Evolutionary conservation across 805 yeast genomes (phyloP).

Genomic region (Torulaspora gathmanii): DNA sequence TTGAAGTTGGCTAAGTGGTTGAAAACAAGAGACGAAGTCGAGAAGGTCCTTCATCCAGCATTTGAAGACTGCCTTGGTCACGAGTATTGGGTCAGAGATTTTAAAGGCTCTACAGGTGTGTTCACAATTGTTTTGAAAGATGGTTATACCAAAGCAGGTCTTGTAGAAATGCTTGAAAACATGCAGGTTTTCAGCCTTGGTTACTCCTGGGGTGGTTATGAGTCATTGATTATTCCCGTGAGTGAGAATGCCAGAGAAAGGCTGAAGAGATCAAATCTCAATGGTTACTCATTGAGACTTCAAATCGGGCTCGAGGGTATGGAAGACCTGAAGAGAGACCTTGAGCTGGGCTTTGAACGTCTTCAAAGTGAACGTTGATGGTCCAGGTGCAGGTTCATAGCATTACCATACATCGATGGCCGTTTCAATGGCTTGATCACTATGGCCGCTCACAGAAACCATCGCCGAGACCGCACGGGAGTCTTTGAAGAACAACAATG

Average conservation of each 20-base stretch:
- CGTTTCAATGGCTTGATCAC: too few species aligned
- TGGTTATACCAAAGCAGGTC: constrained; percentile 2
- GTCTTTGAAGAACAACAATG: too few species aligned
- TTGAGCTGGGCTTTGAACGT: not conserved
- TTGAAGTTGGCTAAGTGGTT: constrained; percentile 11
- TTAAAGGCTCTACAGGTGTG: constrained; percentile 13
- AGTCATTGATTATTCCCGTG: constrained; percentile 10
- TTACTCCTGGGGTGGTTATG: constrained; percentile 19
- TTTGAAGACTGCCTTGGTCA: constrained; percentile 14
- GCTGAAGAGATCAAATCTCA: constrained; percentile 1
- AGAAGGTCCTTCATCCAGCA: constrained; percentile 14
- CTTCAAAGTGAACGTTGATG: not conserved
- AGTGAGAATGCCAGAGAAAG: constrained; percentile 2
- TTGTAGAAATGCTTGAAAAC: constrained; percentile 11
- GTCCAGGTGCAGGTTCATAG: not conserved
- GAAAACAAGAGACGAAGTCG: constrained; percentile 6
- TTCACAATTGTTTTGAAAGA: constrained; percentile 14
- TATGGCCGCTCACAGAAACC: too few species aligned
- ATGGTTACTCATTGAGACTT: constrained; percentile 9
- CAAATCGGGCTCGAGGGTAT: constrained; percentile 14
- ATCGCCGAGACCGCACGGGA: too few species aligned
- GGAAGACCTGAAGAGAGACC: not conserved
- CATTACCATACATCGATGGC: too few species aligned
- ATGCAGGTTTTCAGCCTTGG: constrained; percentile 13
- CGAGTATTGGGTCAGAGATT: constrained; percentile 5